Evolutionary conservation across 495 filamentous ascomycete genomes (phyloP), one percentile per base, ranked within the genome.

Genomic region (Talaromyces ruber): DNA sequence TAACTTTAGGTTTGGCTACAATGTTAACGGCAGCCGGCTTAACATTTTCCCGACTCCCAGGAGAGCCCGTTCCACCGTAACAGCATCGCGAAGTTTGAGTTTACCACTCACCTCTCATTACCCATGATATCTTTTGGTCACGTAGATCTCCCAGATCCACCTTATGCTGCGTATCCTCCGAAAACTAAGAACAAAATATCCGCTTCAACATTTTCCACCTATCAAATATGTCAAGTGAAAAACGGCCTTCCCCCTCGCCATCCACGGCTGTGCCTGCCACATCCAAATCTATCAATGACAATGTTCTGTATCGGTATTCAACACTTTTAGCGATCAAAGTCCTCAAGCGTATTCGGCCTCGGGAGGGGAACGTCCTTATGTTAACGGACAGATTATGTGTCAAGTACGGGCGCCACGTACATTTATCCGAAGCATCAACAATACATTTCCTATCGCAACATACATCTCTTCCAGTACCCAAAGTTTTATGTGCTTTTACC

Each of bases 391-490:
- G 60, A 43, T 24, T 78, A 55, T 75, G 71, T 53, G 72, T 81
- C 63, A 82, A 83, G 57, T 74, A 70, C 37, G 72, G 75, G 16
- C 28, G 22, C 12, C 67, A 43, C 18, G 55, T 71, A 26, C 66
- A 79, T 62, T 68, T 81, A 47, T 70, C 76, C n/a, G 80, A 84
- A 71, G 79, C 74, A 62, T 69, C 70, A 60, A 71, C 78, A 2
- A 76, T 85, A 74, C 73, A 66, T 34, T 82, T 81, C 53, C 66
- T 84, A 32, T 63, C 69, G 2, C 43, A 75, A 59, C 59, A 81
- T 37, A 85, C 81, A 3, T 74, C 74, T 8, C 74, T 86, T 29
- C 81, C 82, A 7, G 78, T 83, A 0, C 82, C 80, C 3, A 76
- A 75, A 59, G 69, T 84, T 53, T 67, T 75, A 59, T 83, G 76